Evolutionary conservation across 148 eudicot genomes (phyloP).

Genomic region (Rhododendron vialii): DNA sequence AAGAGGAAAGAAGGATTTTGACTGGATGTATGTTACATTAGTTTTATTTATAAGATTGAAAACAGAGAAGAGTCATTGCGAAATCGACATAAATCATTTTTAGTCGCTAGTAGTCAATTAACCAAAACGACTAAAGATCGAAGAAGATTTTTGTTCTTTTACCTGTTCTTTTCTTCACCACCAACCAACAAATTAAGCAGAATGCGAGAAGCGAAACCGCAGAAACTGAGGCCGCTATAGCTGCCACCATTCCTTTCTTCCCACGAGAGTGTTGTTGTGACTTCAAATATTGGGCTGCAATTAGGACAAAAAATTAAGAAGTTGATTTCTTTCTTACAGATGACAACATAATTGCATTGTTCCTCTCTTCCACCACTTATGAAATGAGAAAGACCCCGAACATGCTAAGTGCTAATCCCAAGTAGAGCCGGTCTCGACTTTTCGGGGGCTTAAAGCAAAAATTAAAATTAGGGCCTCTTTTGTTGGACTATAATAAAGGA

Average conservation of each 20-base stretch:
- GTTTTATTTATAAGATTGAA: background rate
- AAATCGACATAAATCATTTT: background rate
- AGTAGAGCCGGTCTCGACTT: too few species aligned
- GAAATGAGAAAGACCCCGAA: background rate
- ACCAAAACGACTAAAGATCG: background rate
- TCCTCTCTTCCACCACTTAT: background rate
- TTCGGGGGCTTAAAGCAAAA: too few species aligned
- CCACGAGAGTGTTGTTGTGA: background rate
- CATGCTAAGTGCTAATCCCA: background rate
- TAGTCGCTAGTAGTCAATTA: background rate
- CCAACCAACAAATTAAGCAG: constrained; percentile 14
- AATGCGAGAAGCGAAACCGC: constrained; percentile 15
- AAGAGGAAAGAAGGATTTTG: too few species aligned
- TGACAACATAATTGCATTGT: background rate
- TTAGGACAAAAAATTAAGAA: background rate
- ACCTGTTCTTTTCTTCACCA: constrained; percentile 34
- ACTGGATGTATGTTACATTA: background rate
- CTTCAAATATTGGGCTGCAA: background rate
- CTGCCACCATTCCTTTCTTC: background rate
- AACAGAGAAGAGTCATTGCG: background rate
- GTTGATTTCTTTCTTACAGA: background rate
- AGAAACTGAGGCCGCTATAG: constrained; percentile 13
- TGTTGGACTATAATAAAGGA: too few species aligned
- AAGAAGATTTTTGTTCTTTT: background rate
- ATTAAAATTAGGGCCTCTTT: too few species aligned